Evolutionary conservation across 1,284 basidiomycete species (phyloP).

Genomic region (Ustilago vetiveriae): DNA sequence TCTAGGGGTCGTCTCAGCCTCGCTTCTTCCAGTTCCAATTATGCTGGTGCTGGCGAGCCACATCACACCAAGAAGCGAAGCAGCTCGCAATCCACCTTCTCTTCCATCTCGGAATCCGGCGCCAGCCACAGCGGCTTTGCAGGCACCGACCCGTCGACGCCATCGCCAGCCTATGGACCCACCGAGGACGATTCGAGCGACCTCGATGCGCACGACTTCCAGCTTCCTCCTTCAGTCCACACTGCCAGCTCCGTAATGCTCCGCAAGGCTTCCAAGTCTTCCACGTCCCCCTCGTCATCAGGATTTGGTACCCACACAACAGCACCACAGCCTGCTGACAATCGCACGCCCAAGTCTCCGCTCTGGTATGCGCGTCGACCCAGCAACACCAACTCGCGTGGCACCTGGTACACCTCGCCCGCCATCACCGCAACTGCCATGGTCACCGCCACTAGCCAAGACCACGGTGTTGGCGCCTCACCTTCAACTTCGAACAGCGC

Average conservation of each 20-base stretch:
- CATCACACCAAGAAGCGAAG: constrained; percentile 45
- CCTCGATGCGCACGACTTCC: constrained; percentile 50
- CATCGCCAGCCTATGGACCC: constrained; percentile 46
- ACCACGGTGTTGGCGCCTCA: constrained; percentile 14
- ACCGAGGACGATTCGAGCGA: constrained; percentile 54
- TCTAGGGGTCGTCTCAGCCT: constrained; percentile 34
- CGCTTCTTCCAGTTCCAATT: constrained; percentile 18
- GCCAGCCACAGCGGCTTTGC: constrained; percentile 46
- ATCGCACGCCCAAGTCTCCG: constrained; percentile 44
- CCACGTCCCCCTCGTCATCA: constrained; percentile 10
- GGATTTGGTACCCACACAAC: neutral
- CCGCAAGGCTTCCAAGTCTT: constrained; percentile 36
- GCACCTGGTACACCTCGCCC: constrained; percentile 54
- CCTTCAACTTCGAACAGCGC: constrained; percentile 8
- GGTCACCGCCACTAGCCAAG: constrained; percentile 39
- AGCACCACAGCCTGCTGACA: constrained; percentile 24
- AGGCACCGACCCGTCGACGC: constrained; percentile 51
- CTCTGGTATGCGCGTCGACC: constrained; percentile 56
- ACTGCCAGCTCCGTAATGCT: constrained; percentile 50
- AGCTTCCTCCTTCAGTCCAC: constrained; percentile 55
- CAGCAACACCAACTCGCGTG: constrained; percentile 54
- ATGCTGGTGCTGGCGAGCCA: constrained; percentile 6
- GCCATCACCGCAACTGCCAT: constrained; percentile 51
- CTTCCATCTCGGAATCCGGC: constrained; percentile 57
- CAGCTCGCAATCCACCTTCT: constrained; percentile 59